Conservation (phyloP, 495 filamentous ascomycete species). For the Tetracladium marchalianum region DNA sequence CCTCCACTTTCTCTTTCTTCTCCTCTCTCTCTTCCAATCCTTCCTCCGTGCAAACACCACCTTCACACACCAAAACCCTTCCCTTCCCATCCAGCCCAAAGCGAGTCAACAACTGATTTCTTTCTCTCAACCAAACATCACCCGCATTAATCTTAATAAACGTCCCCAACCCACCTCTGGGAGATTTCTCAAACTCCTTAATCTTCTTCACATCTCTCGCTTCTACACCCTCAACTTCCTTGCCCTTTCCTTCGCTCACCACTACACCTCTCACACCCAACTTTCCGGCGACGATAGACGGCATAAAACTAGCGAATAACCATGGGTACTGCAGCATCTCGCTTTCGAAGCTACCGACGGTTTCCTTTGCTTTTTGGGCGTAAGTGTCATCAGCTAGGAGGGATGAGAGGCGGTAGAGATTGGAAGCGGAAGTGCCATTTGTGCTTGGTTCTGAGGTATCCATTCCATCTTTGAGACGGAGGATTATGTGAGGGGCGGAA, state of each 20-base stretch:
- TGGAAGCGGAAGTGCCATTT: slow-evolving; percentile 75
- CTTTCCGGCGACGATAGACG: slow-evolving; percentile 56
- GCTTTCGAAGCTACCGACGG: slow-evolving; percentile 72
- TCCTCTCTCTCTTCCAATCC: slow-evolving; percentile 5
- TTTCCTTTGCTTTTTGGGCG: slow-evolving; percentile 55
- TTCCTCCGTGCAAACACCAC: slow-evolving; percentile 34
- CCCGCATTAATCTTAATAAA: slow-evolving; percentile 5
- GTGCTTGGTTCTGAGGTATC: slow-evolving; percentile 82
- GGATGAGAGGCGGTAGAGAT: slow-evolving; percentile 67
- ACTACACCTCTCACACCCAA: slow-evolving; percentile 32
- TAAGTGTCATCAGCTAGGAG: slow-evolving; percentile 61
- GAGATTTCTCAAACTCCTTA: slow-evolving; percentile 14
- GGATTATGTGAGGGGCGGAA: slow-evolving; percentile 59
- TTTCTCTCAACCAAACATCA: slow-evolving; percentile 15
- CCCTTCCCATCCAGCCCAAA: slow-evolving; percentile 31
- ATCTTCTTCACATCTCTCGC: slow-evolving; percentile 5
- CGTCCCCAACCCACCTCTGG: slow-evolving; percentile 12
- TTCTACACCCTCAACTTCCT: slow-evolving; percentile 4
- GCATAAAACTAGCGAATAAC: slow-evolving; percentile 72
- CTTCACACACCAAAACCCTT: slow-evolving; percentile 40
- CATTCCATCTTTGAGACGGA: slow-evolving; percentile 88
- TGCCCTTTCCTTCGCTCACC: slow-evolving; percentile 7
- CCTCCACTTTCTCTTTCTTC: no score
- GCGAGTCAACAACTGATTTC: slow-evolving; percentile 29
- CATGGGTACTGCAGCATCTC: slow-evolving; percentile 90